Conservation (phyloP, 1,284 basidiomycete species). For the Vanrija pseudolonga region DNA sequence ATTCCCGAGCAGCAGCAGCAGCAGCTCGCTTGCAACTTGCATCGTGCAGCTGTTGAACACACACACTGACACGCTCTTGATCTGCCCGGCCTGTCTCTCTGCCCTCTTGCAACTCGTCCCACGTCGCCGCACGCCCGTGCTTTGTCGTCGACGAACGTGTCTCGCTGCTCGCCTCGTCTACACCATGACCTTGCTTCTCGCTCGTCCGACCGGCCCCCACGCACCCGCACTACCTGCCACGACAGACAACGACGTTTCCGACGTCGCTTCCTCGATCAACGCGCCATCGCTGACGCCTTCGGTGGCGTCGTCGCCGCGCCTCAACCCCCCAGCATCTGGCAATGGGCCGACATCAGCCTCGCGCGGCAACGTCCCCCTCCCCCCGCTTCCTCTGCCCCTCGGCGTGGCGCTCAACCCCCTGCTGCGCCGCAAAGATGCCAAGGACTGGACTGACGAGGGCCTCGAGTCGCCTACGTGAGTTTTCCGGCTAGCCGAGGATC, state of each 20-base stretch:
- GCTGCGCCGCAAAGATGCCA: slow-evolving; percentile 8
- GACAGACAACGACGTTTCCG: slow-evolving; percentile 44
- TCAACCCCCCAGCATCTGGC: background rate
- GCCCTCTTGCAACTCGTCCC: too few relatives aligned
- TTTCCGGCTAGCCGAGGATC: background rate
- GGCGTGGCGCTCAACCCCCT: slow-evolving; percentile 11
- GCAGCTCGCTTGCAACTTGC: too few relatives aligned
- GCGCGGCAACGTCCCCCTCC: slow-evolving; percentile 10
- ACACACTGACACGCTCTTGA: too few relatives aligned
- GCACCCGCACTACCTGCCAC: too few relatives aligned
- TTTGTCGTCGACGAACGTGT: too few relatives aligned
- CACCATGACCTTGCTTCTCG: too few relatives aligned
- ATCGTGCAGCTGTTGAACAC: too few relatives aligned
- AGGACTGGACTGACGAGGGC: slow-evolving; percentile 34
- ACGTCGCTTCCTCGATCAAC: slow-evolving; percentile 42
- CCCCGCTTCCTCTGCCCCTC: slow-evolving; percentile 1
- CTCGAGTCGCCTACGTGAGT: slow-evolving; percentile 48
- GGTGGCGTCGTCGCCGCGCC: slow-evolving; percentile 14
- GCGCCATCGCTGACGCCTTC: slow-evolving; percentile 20
- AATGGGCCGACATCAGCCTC: slow-evolving; percentile 1
- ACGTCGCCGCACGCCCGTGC: too few relatives aligned
- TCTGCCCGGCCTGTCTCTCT: too few relatives aligned
- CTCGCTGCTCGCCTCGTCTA: too few relatives aligned
- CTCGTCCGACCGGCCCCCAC: too few relatives aligned
- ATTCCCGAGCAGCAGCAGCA: too few relatives aligned